Evolutionary conservation across 495 filamentous ascomycete genomes (phyloP).

Genomic region (Extremus antarcticus): DNA sequence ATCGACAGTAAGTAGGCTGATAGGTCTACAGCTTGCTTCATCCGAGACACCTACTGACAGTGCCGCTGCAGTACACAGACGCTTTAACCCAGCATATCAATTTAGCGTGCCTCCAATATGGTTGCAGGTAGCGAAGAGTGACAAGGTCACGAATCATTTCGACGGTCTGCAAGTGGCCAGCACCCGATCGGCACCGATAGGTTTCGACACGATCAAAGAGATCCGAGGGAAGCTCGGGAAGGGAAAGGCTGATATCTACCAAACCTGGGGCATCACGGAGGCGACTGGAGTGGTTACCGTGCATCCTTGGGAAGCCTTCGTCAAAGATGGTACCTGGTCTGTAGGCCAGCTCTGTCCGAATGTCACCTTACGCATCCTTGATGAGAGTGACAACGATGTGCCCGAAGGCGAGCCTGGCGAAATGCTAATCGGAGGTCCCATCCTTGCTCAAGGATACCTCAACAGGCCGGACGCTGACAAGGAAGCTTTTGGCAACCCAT

Average conservation of each 20-base stretch:
- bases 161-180: constrained; percentile 11
- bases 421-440: constrained; percentile 4
- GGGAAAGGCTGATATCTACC: constrained; percentile 18
- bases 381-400: constrained; percentile 12
- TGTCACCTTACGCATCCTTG: background rate
- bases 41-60: too few relatives aligned
- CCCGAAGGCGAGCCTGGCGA: constrained; percentile 1
- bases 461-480: constrained; percentile 55
- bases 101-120: constrained; percentile 24
- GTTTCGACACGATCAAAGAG: constrained; percentile 16
- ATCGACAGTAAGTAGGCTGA: too few relatives aligned
- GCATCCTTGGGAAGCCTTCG: background rate
- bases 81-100: constrained; percentile 16
- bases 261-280: constrained; percentile 25
- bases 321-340: background rate
- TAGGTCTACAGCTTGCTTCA: too few relatives aligned
- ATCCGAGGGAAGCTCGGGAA: constrained; percentile 15
- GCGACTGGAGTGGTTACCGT: constrained; percentile 7
- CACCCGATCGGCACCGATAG: constrained; percentile 22
- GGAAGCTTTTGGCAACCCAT: constrained; percentile 45
- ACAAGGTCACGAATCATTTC: constrained; percentile 6
- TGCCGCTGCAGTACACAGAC: too few relatives aligned
- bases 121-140: background rate
- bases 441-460: constrained; percentile 32
- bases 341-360: background rate